Percentiles rank a stretch among this genome's conserved stretches.
Evolutionary conservation across 2,329 filamentous ascomycete genomes (phyloP).

Genomic region (Dendryphion nanum): DNA sequence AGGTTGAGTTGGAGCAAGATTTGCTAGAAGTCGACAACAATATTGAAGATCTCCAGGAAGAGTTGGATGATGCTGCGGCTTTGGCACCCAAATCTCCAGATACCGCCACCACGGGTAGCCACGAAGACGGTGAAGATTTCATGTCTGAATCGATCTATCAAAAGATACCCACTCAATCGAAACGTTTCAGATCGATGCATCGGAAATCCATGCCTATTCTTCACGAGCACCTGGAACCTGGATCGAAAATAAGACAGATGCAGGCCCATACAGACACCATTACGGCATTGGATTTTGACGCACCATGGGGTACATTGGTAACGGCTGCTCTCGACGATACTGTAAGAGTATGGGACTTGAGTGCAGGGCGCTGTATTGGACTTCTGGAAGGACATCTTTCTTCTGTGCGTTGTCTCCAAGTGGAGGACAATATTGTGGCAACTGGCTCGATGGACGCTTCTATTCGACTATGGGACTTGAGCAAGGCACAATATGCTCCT

Average conservation of each 20-base stretch:
- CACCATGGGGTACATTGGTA: slow-evolving; percentile 94
- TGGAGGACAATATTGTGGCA: slow-evolving; percentile 92
- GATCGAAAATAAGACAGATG: slow-evolving; percentile 82
- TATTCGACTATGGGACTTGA: slow-evolving; percentile 92
- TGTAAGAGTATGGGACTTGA: slow-evolving; percentile 94
- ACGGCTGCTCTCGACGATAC: slow-evolving; percentile 91
- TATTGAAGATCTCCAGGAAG: slow-evolving; percentile 63
- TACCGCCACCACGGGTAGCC: slow-evolving; percentile 47
- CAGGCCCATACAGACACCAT: slow-evolving; percentile 85
- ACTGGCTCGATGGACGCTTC: slow-evolving; percentile 95
- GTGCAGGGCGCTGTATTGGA: slow-evolving; percentile 87
- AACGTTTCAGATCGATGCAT: slow-evolving; percentile 55
- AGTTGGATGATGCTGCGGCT: slow-evolving; percentile 51
- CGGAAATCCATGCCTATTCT: slow-evolving; percentile 85
- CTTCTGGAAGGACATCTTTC: slow-evolving; percentile 90
- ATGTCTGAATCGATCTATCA: slow-evolving; percentile 99
- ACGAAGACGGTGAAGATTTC: slow-evolving; percentile 63
- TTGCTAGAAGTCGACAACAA: slow-evolving; percentile 61
- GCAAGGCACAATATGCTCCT: slow-evolving; percentile 79
- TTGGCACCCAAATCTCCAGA: slow-evolving; percentile 42
- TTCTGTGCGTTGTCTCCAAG: slow-evolving; percentile 86
- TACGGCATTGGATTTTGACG: slow-evolving; percentile 91
- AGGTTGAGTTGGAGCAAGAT: slow-evolving; percentile 85
- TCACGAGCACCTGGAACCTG: slow-evolving; percentile 91
- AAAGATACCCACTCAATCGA: slow-evolving; percentile 68